Conservation (phyloP, 179 eudicot species). For the Carnegiea gigantea region DNA sequence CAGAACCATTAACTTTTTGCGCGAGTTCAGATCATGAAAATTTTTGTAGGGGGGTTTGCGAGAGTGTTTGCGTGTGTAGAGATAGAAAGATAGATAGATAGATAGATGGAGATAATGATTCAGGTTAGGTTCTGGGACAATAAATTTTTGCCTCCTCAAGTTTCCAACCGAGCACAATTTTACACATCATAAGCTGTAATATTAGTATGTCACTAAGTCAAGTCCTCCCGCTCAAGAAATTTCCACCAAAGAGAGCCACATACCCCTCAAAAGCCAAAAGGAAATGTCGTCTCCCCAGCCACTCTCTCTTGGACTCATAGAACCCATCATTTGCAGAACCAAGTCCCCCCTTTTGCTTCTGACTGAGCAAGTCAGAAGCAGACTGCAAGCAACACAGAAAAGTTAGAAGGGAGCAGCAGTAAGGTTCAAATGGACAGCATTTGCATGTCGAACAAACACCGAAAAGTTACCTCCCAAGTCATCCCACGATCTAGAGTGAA, state of each 20-base stretch:
- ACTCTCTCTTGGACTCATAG: slow-evolving; percentile 93
- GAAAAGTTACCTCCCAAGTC: slow-evolving; percentile 75
- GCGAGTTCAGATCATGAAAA: no score
- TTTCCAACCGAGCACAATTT: background rate
- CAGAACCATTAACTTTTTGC: no score
- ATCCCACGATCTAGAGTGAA: slow-evolving; percentile 91
- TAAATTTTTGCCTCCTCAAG: background rate
- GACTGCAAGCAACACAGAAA: slow-evolving; percentile 42
- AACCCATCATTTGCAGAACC: slow-evolving; percentile 75
- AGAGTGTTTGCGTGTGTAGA: no score
- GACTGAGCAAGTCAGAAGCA: slow-evolving; percentile 76
- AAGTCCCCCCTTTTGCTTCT: slow-evolving; percentile 72
- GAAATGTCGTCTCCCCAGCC: slow-evolving; percentile 93
- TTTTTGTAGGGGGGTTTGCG: no score
- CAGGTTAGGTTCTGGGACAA: background rate
- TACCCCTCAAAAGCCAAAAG: slow-evolving; percentile 94
- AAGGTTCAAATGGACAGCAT: background rate
- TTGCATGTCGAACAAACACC: background rate
- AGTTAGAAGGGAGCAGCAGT: slow-evolving; percentile 2
- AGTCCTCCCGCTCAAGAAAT: background rate
- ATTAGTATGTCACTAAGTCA: background rate
- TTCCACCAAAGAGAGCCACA: slow-evolving; percentile 19
- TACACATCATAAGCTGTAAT: background rate
- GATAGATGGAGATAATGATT: background rate
- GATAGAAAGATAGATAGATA: no score